Evolutionary conservation across 129 eudicot genomes (phyloP), one percentile per base, ranked within the genome.

Genomic region (Flaveria bidentis): DNA sequence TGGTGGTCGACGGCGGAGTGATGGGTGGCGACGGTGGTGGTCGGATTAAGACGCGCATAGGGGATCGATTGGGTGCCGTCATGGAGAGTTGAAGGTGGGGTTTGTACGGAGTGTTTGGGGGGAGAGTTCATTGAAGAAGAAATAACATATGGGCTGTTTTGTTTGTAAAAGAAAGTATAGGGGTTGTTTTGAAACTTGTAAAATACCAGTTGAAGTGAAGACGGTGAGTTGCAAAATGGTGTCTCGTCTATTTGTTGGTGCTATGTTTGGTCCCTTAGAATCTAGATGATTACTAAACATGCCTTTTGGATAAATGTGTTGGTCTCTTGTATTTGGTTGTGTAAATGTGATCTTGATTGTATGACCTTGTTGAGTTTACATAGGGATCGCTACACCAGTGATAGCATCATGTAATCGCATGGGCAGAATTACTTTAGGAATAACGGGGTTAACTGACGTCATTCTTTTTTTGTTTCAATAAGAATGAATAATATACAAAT

Each of bases 1-100:
- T 44, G 69, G 74, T 44, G 73, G 50, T 9, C 3, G 68, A 61
- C 26, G 72, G 85, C 66, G 82, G 81, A 71, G 81, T 76, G 63
- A 50, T 70, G 7, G 73, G 15, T 33, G 78, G 13, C n/a, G 80
- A 68, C 26, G 86, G 57, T 3, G 96, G 96, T 49, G 96, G 96
- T 3, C 96, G 93, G 84, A 85, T 81, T 47, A 92, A 83, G 79
- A 92, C 96, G 14, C 96, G 88, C 86, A 84, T 86, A 52, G 92
- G 82, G 69, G 89, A 86, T 61, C 84, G 86, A 68, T 82, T 88
- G 61, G 88, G 88, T 45, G 84, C 69, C 84, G 84, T 85, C 96
- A 89, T 89, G 67, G 67, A 30, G 65, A 42, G 67, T 76, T 62
- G 41, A 71, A 22, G 63, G 74, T 64, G 80, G 83, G 83, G 75